Evolutionary conservation across 1,284 basidiomycete species (phyloP).

Genomic region (Fomitiporia mediterranea): DNA sequence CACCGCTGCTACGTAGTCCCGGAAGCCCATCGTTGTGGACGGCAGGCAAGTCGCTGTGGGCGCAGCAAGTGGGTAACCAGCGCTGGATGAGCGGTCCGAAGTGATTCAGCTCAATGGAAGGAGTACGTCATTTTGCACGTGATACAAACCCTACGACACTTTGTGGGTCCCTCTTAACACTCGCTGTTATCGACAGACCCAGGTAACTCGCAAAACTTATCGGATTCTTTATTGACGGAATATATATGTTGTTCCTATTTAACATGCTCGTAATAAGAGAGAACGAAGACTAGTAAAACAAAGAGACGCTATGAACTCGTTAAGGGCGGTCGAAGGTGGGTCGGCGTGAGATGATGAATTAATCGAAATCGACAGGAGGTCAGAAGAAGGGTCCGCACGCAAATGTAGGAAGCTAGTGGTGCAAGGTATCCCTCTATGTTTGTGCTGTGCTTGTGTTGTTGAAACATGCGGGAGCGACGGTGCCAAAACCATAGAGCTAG

Average conservation of each 20-base stretch:
- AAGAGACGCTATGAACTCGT: background rate
- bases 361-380: background rate
- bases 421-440: background rate
- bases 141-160: background rate
- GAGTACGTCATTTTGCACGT: background rate
- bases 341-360: too few species aligned
- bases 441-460: background rate
- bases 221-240: background rate
- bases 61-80: background rate
- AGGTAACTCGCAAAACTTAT: background rate
- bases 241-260: background rate
- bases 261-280: background rate
- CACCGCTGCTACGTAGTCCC: conserved; percentile 22
- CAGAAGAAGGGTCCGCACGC: background rate
- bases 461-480: background rate
- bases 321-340: background rate
- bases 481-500: background rate
- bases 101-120: background rate
- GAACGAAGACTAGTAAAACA: conserved; percentile 1
- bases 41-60: background rate
- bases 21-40: conserved; percentile 11
- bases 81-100: background rate
- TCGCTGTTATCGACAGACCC: background rate
- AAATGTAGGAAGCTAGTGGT: background rate
- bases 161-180: background rate